These are phyloP conservation scores for Mycena metata DNA, from an alignment of 768 basidiomycete species.

Conservation along the genomic window DNA sequence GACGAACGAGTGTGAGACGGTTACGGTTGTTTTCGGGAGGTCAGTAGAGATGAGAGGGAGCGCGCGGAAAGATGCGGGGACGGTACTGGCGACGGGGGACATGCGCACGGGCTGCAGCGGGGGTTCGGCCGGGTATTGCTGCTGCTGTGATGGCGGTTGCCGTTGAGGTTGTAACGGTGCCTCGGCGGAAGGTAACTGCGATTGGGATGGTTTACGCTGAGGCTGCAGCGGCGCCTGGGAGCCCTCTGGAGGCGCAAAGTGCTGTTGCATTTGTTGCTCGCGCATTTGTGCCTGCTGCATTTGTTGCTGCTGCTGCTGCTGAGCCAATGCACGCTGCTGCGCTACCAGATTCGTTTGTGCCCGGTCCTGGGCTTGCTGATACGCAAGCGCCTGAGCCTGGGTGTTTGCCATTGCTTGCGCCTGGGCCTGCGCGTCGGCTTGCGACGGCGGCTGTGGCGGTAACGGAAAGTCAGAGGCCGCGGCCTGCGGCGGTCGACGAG, in stretches of 20 bases:
- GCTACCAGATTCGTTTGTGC: constrained; percentile 41
- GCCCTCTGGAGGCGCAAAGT: constrained; percentile 19
- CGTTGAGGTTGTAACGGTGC: too few relatives aligned
- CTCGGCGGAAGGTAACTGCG: too few relatives aligned
- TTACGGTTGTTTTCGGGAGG: constrained; percentile 77
- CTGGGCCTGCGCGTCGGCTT: constrained; percentile 26
- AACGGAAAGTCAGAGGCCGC: constrained; percentile 33
- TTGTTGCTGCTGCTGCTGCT: constrained; percentile 35
- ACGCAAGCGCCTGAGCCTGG: constrained; percentile 51
- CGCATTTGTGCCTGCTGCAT: constrained; percentile 25
- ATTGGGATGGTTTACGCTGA: background rate
- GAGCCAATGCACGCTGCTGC: constrained; percentile 19
- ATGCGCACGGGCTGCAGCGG: constrained; percentile 43
- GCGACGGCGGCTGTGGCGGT: constrained; percentile 29
- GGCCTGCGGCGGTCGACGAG: constrained; percentile 14
- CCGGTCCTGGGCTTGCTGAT: constrained; percentile 41
- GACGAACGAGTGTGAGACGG: constrained; percentile 86
- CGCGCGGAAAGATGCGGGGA: constrained; percentile 72
- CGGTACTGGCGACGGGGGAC: constrained; percentile 43
- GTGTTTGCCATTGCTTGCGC: constrained; percentile 44
- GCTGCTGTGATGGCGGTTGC: constrained; percentile 2
- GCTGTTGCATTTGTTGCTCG: constrained; percentile 13
- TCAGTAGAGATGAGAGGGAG: constrained; percentile 79
- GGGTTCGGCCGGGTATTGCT: constrained; percentile 14
- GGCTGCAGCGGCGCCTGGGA: background rate